phyloP scores from a whole-genome alignment of 2,329 filamentous ascomycete genomes.

The Scedosporium dehoogii region DNA sequence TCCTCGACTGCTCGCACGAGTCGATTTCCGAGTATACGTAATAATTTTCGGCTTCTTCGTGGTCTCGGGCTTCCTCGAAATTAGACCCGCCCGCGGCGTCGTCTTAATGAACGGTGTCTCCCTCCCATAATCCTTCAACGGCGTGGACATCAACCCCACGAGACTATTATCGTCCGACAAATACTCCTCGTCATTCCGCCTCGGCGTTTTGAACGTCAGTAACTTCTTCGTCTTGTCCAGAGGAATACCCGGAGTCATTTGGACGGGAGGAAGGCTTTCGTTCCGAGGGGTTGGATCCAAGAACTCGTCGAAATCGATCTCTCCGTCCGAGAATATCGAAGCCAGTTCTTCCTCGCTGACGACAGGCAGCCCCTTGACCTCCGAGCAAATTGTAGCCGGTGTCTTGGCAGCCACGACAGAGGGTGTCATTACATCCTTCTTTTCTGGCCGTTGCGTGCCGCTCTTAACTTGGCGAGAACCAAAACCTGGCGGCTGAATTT shows the following conservation, averaged over 20 bases:
- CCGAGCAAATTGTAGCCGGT: not conserved
- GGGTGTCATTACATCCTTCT: not conserved
- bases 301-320: slow-evolving; percentile 1
- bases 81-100: not conserved
- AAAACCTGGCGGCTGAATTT: not conserved
- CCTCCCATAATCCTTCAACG: not conserved
- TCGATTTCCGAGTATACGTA: not conserved
- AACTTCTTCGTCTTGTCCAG: not conserved
- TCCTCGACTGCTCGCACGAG: not conserved
- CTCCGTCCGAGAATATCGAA: not conserved
- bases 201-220: not conserved
- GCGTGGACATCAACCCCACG: not conserved
- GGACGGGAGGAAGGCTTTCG: not conserved
- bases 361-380: not conserved
- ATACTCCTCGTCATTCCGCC: not conserved
- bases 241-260: not conserved
- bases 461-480: not conserved
- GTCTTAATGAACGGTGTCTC: not conserved
- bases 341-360: not conserved
- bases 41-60: not conserved
- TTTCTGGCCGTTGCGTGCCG: not conserved
- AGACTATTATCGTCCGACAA: not conserved
- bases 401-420: not conserved
- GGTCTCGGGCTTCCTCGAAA: not conserved
- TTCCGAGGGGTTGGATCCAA: not conserved